Evolutionary conservation across 176 grass and related monocot species (phyloP).

Genomic region (Secale cereale): DNA sequence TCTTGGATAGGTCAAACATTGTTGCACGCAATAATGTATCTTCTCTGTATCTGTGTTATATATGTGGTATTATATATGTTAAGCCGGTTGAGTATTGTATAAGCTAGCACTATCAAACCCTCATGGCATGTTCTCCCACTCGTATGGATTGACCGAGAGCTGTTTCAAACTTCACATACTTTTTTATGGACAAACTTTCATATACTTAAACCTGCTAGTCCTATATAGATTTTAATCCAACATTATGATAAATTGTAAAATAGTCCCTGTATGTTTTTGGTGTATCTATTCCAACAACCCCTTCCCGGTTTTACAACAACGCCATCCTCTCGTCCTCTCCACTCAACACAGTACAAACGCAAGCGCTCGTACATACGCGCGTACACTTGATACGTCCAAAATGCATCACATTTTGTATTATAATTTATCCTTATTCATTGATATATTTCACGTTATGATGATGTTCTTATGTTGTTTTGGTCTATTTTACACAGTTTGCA

Average conservation of each 20-base stretch:
- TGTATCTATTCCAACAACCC: background rate
- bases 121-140: background rate
- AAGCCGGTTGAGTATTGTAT: background rate
- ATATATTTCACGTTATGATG: too few species aligned
- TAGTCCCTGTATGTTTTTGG: too few species aligned
- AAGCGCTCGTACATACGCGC: too few species aligned
- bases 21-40: background rate
- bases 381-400: too few species aligned
- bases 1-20: slow-evolving; percentile 2
- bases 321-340: too few species aligned
- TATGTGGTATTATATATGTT: background rate
- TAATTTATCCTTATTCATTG: too few species aligned
- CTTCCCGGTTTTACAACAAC: background rate
- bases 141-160: background rate
- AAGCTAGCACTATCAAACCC: background rate
- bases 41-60: background rate
- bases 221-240: too few species aligned
- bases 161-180: background rate
- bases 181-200: background rate
- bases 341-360: too few species aligned
- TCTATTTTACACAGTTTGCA: too few species aligned
- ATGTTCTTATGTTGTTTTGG: too few species aligned
- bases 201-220: background rate
- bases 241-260: background rate
- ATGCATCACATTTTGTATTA: too few species aligned